Evolutionary conservation across 192 early-diverging fungal species (phyloP).

Genomic region (Coemansia sp.): DNA sequence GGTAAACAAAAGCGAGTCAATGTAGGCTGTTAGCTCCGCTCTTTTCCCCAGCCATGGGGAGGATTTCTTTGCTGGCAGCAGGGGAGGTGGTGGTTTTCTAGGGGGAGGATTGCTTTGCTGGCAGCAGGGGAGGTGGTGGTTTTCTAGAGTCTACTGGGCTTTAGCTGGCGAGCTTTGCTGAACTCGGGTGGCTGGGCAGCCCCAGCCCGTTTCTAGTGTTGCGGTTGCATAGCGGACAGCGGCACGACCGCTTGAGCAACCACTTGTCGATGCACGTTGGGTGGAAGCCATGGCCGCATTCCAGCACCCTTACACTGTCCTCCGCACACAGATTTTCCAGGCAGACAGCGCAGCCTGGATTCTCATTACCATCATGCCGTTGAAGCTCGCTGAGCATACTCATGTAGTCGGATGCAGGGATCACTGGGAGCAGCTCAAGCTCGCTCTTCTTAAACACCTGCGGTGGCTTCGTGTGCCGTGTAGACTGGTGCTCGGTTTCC

Average conservation of each 20-base stretch:
- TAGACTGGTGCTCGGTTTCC: conserved; percentile 12
- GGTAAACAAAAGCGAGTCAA: too few relatives aligned
- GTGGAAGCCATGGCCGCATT: conserved; percentile 44
- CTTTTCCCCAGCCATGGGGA: too few relatives aligned
- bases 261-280: conserved; percentile 41
- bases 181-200: conserved; percentile 29
- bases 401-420: conserved; percentile 7
- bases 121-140: background rate
- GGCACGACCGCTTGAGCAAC: conserved; percentile 43
- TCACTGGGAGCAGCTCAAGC: conserved; percentile 16
- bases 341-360: conserved; percentile 30
- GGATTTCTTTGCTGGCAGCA: too few relatives aligned
- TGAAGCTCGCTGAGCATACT: background rate
- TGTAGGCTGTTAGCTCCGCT: too few relatives aligned
- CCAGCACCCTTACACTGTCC: conserved; percentile 31
- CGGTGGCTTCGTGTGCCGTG: background rate
- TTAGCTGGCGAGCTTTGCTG: conserved; percentile 23
- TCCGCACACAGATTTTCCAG: conserved; percentile 17
- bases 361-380: background rate
- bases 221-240: conserved; percentile 46
- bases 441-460: conserved; percentile 20
- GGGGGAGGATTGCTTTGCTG: too few relatives aligned
- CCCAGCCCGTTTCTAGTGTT: conserved; percentile 20
- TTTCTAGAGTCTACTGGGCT: background rate
- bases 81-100: too few relatives aligned